A percentile compares a stretch with the other conserved stretches of the same genome.
Evolutionary conservation across 345 rosid species (phyloP).

Genomic region (Populus simonii): DNA sequence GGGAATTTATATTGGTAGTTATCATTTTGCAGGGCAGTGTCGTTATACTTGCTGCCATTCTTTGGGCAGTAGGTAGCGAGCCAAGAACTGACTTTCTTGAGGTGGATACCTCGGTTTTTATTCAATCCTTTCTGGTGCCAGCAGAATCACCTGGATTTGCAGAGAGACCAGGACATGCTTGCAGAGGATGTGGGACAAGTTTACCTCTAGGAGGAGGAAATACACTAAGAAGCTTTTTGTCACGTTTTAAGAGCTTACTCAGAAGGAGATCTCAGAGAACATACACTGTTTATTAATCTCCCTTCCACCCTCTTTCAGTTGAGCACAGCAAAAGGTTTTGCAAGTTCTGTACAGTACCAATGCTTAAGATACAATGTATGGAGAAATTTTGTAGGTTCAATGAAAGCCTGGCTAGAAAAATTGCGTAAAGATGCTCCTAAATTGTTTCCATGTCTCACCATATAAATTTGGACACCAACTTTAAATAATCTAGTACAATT

Average conservation of each 20-base stretch:
- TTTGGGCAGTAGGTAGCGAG: slow-evolving; percentile 32
- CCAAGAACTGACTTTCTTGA: slow-evolving; percentile 11
- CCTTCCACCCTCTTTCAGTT: background rate
- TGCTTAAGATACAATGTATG: background rate
- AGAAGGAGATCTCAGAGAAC: slow-evolving; percentile 18
- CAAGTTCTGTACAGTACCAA: background rate
- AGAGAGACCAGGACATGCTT: slow-evolving; percentile 14
- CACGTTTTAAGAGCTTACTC: slow-evolving; percentile 12
- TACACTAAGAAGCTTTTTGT: slow-evolving; percentile 13
- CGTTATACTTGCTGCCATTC: slow-evolving; percentile 23
- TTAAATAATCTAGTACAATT: too few relatives aligned
- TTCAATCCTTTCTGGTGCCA: slow-evolving; percentile 49
- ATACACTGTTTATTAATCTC: background rate
- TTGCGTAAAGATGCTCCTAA: background rate
- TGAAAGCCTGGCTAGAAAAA: background rate
- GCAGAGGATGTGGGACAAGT: slow-evolving; percentile 21
- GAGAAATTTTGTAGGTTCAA: background rate
- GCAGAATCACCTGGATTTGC: slow-evolving; percentile 21
- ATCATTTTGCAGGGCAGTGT: slow-evolving; percentile 34
- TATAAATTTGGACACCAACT: background rate
- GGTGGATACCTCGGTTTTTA: slow-evolving; percentile 13
- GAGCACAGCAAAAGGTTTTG: background rate
- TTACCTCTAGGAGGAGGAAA: background rate
- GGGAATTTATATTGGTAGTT: background rate
- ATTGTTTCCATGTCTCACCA: background rate